Evolutionary conservation across 2,329 filamentous ascomycete genomes (phyloP).

Genomic region (Fusarium siculi): DNA sequence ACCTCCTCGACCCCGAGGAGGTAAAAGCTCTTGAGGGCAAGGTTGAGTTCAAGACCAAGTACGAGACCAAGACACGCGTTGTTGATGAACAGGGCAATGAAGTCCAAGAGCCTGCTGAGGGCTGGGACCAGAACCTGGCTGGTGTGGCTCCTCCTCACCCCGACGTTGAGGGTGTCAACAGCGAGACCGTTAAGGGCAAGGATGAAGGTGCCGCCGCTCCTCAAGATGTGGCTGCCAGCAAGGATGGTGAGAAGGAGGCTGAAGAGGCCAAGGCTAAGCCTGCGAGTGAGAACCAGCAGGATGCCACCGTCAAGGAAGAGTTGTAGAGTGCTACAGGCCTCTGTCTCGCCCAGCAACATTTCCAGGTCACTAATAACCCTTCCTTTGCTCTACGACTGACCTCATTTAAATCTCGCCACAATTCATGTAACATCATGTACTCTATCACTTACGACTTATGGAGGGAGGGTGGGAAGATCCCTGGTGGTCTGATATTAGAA

Average conservation of each 20-base stretch:
- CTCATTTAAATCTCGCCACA: conserved; percentile 2
- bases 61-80: conserved; percentile 91
- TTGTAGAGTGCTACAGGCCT: conserved; percentile 41
- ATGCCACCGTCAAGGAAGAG: conserved; percentile 61
- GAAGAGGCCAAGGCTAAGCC: conserved; percentile 68
- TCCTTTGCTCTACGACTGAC: neutral
- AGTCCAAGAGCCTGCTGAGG: conserved; percentile 61
- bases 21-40: conserved; percentile 88
- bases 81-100: conserved; percentile 85
- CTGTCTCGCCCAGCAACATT: neutral
- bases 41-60: conserved; percentile 93
- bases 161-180: conserved; percentile 69
- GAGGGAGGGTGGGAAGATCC: conserved; percentile 32
- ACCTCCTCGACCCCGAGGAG: conserved; percentile 84
- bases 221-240: conserved; percentile 58
- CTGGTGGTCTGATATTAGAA: conserved; percentile 16
- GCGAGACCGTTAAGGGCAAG: conserved; percentile 62
- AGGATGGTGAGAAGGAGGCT: conserved; percentile 69
- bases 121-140: conserved; percentile 50
- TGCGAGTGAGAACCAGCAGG: conserved; percentile 70
- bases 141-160: conserved; percentile 68
- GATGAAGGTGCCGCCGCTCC: conserved; percentile 47
- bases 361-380: neutral
- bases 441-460: conserved; percentile 43
- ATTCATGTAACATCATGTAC: conserved; percentile 43